Evolutionary conservation across 345 rosid genomes (phyloP), one percentile per base, ranked within the genome.

Genomic region (Citrus australasica): DNA sequence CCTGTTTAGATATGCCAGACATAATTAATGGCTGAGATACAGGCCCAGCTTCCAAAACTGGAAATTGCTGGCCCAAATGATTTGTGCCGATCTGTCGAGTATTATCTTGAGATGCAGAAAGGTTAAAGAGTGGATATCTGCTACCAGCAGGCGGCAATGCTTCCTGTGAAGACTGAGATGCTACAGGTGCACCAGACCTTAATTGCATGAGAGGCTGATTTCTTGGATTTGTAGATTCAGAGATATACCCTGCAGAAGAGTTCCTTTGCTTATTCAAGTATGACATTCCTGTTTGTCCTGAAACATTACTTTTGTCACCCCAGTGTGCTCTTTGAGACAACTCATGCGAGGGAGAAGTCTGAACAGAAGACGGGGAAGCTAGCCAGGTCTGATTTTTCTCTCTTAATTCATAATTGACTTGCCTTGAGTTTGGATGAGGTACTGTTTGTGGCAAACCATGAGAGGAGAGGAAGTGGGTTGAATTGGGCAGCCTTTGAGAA

Each of bases 41-140:
- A 6, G 86, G 69, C 5, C 40, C 40, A 69, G 87, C 64, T 24
- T 88, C 85, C 71, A 83, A 78, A 76, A 80, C 79, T 30, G 89
- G 85, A 82, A 80, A 85, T 51, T 79, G 83, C 73, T 86, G 86
- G 56, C 72, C 61, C 48, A 53, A 73, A 62, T 79, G 71, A 66
- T 38, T 73, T 59, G 65, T 37, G 14, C 42, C 56, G 35, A 33
- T 73, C 63, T 72, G 80, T 51, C 11, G 79, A 56, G 76, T 66
- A 58, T 69, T 30, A 75, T 74, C 77, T 33, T 65, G 83, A 58
- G 82, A 78, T 27, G 80, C 25, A 30, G 68, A 74, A 62, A 38
- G 77, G 58, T 77, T 82, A 74, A 76, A 67, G 32, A 65, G 53
- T 56, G 79, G 78, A 38, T 58, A 37, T 73, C 82, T 73, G 78